Conservation (phyloP, 1,284 basidiomycete species). For the Caloboletus firmus region DNA sequence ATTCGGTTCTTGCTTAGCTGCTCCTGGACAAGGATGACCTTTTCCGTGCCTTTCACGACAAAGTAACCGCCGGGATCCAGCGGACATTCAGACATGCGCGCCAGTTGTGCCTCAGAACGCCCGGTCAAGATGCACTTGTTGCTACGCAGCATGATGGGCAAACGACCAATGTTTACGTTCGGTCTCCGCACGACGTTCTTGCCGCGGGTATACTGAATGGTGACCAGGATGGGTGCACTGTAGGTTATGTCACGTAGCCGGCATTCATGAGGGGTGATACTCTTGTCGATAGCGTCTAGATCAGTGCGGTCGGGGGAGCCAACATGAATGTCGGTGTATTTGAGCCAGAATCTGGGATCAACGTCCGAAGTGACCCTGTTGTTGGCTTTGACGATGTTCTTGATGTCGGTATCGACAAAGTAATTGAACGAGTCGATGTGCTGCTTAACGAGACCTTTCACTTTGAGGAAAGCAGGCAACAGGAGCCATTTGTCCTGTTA, state of each 20-base stretch:
- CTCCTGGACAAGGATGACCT: constrained; percentile 99
- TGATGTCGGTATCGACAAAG: constrained; percentile 96
- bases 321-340: constrained; percentile 94
- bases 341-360: constrained; percentile 96
- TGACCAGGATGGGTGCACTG: constrained; percentile 91
- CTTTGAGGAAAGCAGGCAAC: constrained; percentile 91
- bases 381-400: constrained; percentile 94
- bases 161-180: constrained; percentile 86
- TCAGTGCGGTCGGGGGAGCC: constrained; percentile 91
- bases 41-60: constrained; percentile 98
- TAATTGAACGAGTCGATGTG: constrained; percentile 99
- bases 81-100: constrained; percentile 94
- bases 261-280: constrained; percentile 96
- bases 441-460: constrained; percentile 98
- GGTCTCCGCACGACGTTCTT: constrained; percentile 83
- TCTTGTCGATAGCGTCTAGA: constrained; percentile 75
- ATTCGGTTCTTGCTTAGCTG: constrained; percentile 99
- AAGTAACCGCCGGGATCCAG: constrained; percentile 99
- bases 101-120: constrained; percentile 78
- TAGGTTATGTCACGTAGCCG: constrained; percentile 96
- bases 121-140: constrained; percentile 91
- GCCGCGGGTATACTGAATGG: constrained; percentile 94
- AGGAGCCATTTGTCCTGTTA: constrained; percentile 96
- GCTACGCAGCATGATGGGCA: constrained; percentile 97
- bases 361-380: constrained; percentile 94